Conservation (phyloP, 352 stramenopile genomes). For the Phytophthora podocarpi region DNA sequence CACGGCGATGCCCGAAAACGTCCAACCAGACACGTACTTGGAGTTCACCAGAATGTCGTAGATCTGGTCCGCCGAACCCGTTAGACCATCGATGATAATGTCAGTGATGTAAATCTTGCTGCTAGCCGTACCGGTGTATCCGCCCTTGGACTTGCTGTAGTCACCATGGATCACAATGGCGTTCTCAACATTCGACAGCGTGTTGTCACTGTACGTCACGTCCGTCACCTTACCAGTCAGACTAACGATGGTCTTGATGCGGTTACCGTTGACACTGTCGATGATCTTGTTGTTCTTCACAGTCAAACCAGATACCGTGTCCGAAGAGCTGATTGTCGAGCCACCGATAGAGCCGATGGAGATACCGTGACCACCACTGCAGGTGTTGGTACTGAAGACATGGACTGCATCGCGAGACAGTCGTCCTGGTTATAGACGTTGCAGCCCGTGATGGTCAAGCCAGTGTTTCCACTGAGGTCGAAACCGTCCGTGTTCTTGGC, state of each 20-base stretch:
- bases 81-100: conserved; percentile 21
- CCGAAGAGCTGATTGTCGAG: conserved; percentile 13
- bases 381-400: conserved; percentile 12
- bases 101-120: too few species aligned
- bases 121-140: too few species aligned
- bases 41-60: conserved; percentile 31
- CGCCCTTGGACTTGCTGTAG: too few species aligned
- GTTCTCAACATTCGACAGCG: too few species aligned
- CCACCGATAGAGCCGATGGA: too few species aligned
- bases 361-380: too few species aligned
- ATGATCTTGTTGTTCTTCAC: conserved; percentile 35
- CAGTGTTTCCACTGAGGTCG: conserved; percentile 24
- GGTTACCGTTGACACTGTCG: conserved; percentile 14
- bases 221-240: too few species aligned
- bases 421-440: conserved; percentile 34
- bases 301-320: too few species aligned
- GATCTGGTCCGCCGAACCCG: conserved; percentile 19
- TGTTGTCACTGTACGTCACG: too few species aligned
- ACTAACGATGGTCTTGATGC: conserved; percentile 14
- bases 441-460: conserved; percentile 21
- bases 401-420: too few species aligned
- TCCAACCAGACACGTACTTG: conserved; percentile 19
- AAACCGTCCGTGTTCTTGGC: too few species aligned
- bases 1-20: conserved; percentile 29
- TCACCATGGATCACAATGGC: too few species aligned